Percentiles rank a stretch among this genome's conserved stretches.
Evolutionary conservation across 1,284 basidiomycete genomes (phyloP).

Genomic region (Ganoderma boninense): DNA sequence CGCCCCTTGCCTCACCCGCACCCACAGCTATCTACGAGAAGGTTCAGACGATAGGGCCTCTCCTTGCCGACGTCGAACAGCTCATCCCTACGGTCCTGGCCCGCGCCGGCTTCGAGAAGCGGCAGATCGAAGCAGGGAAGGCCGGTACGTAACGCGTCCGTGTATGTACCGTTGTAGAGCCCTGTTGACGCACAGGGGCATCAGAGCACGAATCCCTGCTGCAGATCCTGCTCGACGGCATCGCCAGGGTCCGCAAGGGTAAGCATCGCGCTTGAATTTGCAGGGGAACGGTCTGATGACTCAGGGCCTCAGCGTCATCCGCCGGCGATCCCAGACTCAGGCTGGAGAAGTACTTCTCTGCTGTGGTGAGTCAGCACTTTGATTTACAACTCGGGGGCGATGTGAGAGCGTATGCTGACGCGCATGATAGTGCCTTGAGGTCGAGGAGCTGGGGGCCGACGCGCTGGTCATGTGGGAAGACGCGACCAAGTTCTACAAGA

Average conservation of each 20-base stretch:
- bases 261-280: conserved; percentile 15
- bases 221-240: conserved; percentile 65
- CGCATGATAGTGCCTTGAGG: conserved; percentile 52
- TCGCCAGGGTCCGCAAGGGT: conserved; percentile 68
- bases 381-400: not conserved
- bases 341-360: conserved; percentile 83
- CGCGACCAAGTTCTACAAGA: conserved; percentile 71
- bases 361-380: conserved; percentile 64
- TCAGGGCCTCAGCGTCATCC: conserved; percentile 43
- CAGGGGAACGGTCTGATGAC: conserved; percentile 10
- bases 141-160: conserved; percentile 45
- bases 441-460: conserved; percentile 58
- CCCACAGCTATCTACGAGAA: conserved; percentile 62
- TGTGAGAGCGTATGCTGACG: conserved; percentile 13
- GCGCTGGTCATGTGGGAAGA: conserved; percentile 69
- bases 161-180: not conserved
- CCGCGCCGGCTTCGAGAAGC: conserved; percentile 70
- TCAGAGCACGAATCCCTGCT: conserved; percentile 56
- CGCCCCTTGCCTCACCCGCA: not conserved
- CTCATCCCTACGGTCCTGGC: conserved; percentile 74
- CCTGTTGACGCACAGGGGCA: not conserved
- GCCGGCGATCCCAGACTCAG: conserved; percentile 67
- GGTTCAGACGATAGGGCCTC: conserved; percentile 61
- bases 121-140: conserved; percentile 56
- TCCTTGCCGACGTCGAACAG: conserved; percentile 69